Conservation (phyloP, 1,284 basidiomycete genomes). For the Sporisorium graminicola region DNA sequence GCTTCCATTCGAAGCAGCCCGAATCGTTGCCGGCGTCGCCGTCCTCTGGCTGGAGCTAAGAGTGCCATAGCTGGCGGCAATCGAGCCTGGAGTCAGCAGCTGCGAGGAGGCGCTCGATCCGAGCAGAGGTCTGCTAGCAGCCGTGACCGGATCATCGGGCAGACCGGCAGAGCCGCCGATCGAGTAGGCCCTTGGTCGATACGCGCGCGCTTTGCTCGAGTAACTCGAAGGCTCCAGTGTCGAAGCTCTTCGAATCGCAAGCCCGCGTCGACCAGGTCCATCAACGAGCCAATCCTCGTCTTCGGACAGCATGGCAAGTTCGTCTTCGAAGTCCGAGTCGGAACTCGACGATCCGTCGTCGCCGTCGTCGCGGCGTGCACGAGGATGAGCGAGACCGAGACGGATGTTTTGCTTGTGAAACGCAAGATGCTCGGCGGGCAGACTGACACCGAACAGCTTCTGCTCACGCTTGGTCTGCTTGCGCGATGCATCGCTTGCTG, state of each 20-base stretch:
- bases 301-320: slow-evolving; percentile 62
- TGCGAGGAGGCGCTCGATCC: slow-evolving; percentile 20
- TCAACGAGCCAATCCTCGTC: slow-evolving; percentile 57
- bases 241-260: slow-evolving; percentile 47
- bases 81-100: slow-evolving; percentile 3
- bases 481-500: slow-evolving; percentile 14
- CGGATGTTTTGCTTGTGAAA: slow-evolving; percentile 68
- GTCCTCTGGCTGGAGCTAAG: slow-evolving; percentile 60
- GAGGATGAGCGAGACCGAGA: slow-evolving; percentile 66
- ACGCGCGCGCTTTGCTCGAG: slow-evolving; percentile 16
- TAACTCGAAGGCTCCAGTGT: slow-evolving; percentile 33
- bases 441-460: slow-evolving; percentile 58
- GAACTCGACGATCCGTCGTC: slow-evolving; percentile 51
- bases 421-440: slow-evolving; percentile 66
- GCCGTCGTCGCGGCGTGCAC: slow-evolving; percentile 52
- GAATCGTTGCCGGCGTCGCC: slow-evolving; percentile 52
- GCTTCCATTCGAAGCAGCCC: slow-evolving; percentile 26
- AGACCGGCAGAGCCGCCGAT: slow-evolving; percentile 47
- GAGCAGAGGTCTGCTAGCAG: slow-evolving; percentile 31
- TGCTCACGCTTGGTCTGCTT: slow-evolving; percentile 57
- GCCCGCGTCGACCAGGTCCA: slow-evolving; percentile 24
- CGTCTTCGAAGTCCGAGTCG: slow-evolving; percentile 56
- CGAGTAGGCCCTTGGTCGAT: slow-evolving; percentile 37
- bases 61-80: slow-evolving; percentile 50
- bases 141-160: slow-evolving; percentile 49